Evolutionary conservation across 345 rosid species (phyloP).

Genomic region (Turritis glabra): DNA sequence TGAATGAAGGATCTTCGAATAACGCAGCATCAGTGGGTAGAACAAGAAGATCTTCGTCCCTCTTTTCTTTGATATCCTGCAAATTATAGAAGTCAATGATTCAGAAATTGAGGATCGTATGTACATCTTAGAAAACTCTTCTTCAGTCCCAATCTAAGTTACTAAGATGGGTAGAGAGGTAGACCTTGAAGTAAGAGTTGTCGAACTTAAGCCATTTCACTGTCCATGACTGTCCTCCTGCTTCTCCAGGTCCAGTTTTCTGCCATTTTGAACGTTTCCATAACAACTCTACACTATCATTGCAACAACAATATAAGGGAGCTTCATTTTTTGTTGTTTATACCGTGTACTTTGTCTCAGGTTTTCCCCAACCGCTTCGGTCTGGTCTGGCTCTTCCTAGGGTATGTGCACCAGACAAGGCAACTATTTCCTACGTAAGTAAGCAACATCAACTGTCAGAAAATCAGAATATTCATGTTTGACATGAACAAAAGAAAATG

Average conservation of each 20-base stretch:
- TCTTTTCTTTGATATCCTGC: slow-evolving; percentile 80
- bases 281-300: slow-evolving; percentile 12
- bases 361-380: slow-evolving; percentile 96
- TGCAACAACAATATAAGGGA: not conserved
- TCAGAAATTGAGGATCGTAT: slow-evolving; percentile 13
- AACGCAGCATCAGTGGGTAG: slow-evolving; percentile 93
- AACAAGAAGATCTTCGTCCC: slow-evolving; percentile 76
- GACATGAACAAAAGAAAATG: not conserved
- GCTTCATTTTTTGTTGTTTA: slow-evolving; percentile 9
- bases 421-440: slow-evolving; percentile 80
- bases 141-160: not conserved
- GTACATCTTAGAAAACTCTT: not conserved
- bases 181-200: slow-evolving; percentile 95
- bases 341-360: slow-evolving; percentile 95
- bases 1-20: slow-evolving; percentile 92
- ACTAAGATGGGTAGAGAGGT: slow-evolving; percentile 18
- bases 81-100: not conserved
- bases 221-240: slow-evolving; percentile 99
- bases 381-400: slow-evolving; percentile 94
- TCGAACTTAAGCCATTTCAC: slow-evolving; percentile 93
- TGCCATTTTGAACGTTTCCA: slow-evolving; percentile 39
- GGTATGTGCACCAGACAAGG: slow-evolving; percentile 95
- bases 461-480: not conserved
- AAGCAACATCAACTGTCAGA: not conserved
- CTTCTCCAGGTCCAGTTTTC: slow-evolving; percentile 96